Base-by-base conservation (phyloP, 805 yeast species). In the Metschnikowia corniflorae region DNA sequence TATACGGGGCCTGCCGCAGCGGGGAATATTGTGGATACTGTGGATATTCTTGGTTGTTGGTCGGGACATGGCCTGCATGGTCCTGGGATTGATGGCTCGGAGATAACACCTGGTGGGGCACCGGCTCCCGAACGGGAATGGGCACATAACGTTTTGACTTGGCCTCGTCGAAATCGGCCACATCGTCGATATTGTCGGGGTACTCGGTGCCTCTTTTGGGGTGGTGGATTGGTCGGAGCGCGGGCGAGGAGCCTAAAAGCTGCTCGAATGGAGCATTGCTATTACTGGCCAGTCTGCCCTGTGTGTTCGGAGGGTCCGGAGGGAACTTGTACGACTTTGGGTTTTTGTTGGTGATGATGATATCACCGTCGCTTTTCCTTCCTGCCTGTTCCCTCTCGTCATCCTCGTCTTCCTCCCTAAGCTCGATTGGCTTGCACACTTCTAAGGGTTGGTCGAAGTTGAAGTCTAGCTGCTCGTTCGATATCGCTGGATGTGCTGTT, bases 311-410 rank as follows among this genome's bases (percentile, higher is more conserved):
- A 12, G 73, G 67, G 1, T 67, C 59, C 4, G 70, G 64, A 1
- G 85, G 86, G 47, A 80, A 80, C 53, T 73, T 78, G 57, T 75
- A 80, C 3, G 68, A 56, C n/a, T 58, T 65, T 4, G 78, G 77
- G 27, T 57, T 59, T 35, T 61, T 55, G 22, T 65, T 71, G 4
- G 79, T 73, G 8, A 75, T 65, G 20, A 70, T 64, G 41, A 65
- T 75, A 32, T 78, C 82, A 13, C 52, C 45, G 6, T 39, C 48
- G 20, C 33, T 35, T n/a, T 25, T 33, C 7, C 19, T n/a, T 16
- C 20, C 31, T 17, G 26, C 40, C 9, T 21, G n/a, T 5, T 13
- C 35, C 14, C 26, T 27, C 26, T 26, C 32, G 18, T 28, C 41
- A 7, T 26, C 34, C 41, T 61, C 65, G 23, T 60, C 64, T 35